Evolutionary conservation across 1,284 basidiomycete genomes (phyloP).

Genomic region (Ceratobasidium sp.): DNA sequence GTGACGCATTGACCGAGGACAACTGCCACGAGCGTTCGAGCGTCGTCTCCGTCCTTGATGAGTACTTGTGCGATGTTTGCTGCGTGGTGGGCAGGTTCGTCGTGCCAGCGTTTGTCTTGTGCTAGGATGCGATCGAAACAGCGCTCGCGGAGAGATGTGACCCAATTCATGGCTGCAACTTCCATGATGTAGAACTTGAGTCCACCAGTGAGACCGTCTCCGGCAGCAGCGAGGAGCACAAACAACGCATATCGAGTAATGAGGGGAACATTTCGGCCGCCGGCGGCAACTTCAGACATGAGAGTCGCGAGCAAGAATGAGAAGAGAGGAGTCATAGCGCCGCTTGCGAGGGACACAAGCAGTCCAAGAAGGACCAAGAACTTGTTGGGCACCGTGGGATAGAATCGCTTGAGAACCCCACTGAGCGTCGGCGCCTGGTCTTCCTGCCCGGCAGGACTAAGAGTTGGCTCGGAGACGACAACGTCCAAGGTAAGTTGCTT

Average conservation of each 20-base stretch:
- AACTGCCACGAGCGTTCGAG: slow-evolving; percentile 80
- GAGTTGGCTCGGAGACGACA: slow-evolving; percentile 48
- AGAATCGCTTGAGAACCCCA: slow-evolving; percentile 70
- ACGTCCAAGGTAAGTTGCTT: slow-evolving; percentile 31
- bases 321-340: slow-evolving; percentile 91
- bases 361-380: slow-evolving; percentile 77
- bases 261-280: slow-evolving; percentile 68
- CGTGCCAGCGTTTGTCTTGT: slow-evolving; percentile 95
- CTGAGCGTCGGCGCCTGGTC: slow-evolving; percentile 58
- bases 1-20: slow-evolving; percentile 81
- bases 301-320: slow-evolving; percentile 89
- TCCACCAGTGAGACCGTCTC: slow-evolving; percentile 81
- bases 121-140: slow-evolving; percentile 75
- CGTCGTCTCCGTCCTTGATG: slow-evolving; percentile 94
- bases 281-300: slow-evolving; percentile 82
- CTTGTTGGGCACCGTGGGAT: slow-evolving; percentile 84
- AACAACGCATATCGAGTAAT: slow-evolving; percentile 75
- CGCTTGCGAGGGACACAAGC: slow-evolving; percentile 74
- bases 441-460: slow-evolving; percentile 44
- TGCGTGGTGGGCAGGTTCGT: slow-evolving; percentile 74
- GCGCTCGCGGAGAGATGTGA: slow-evolving; percentile 72
- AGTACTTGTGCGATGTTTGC: slow-evolving; percentile 81
- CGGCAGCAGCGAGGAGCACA: slow-evolving; percentile 75
- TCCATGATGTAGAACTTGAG: slow-evolving; percentile 85
- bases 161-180: slow-evolving; percentile 80